Evolutionary conservation across 257 asterid genomes (phyloP), one percentile per base, ranked within the genome.

Genomic region (Solanum pinnatisectum): DNA sequence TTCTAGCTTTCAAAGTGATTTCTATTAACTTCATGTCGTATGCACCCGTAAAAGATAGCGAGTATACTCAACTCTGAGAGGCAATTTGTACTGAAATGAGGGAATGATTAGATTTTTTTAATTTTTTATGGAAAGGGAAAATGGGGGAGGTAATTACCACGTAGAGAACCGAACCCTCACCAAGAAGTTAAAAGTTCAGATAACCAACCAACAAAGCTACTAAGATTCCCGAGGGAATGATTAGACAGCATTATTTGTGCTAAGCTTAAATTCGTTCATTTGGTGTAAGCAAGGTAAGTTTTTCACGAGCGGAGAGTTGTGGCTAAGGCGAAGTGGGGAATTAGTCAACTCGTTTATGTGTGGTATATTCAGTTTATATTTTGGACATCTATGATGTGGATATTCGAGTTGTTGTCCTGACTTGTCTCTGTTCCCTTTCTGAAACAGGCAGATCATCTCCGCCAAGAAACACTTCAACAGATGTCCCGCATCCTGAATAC

Each of bases 361-460:
- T 60, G 30, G 30, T 23, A 23, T 9, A 56, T 20, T 56, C 67
- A 56, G 11, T 56, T 7, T 56, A 56, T 56, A 18, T 22, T 56
- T 22, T 77, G 25, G 25, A 79, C 10, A 18, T 30, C 42, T 18
- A 18, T 81, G 68, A 46, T 46, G n/a, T 35, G 18, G 18, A 81
- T 27, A 81, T 20, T 85, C 6, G 35, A 65, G 23, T 67, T 14
- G 12, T 85, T 39, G 32, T 25, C 30, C 22, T 65, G 20, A 85
- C 81, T 67, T 22, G 2, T 56, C 56, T 86, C 37, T 72, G 37
- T 72, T 72, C 10, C 32, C 10, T 73, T 16, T 36, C 87, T 67
- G 71, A 36, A 88, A 78, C 92, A 92, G 93, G 94, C 94, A 30
- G 94, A 92, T 91, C 90, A 87, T 89, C 90, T 92, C 88, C 94